Conservation (phyloP, 805 yeast genomes). For the Metschnikowia borealis region DNA sequence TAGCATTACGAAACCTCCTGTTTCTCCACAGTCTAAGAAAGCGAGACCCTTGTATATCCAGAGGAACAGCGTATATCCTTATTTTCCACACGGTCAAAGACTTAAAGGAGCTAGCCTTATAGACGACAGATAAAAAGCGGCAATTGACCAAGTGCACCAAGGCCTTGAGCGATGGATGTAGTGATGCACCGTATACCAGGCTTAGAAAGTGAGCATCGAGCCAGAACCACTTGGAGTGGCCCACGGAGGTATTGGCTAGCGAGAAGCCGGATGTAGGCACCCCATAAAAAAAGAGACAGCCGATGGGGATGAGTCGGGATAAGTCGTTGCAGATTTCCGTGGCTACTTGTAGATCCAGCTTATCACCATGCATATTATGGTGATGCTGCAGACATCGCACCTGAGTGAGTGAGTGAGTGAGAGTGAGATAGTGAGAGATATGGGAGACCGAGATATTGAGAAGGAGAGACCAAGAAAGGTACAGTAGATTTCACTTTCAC, state of each 20-base stretch:
- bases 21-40: constrained; percentile 28
- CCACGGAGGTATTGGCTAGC: constrained; percentile 30
- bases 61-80: constrained; percentile 48
- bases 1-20: constrained; percentile 23
- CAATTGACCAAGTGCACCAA: constrained; percentile 42
- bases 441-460: no score
- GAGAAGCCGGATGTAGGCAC: constrained; percentile 39
- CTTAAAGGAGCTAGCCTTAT: constrained; percentile 13
- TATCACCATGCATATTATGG: constrained; percentile 1
- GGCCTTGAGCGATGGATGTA: constrained; percentile 28
- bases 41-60: constrained; percentile 36
- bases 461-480: no score
- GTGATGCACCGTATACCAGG: constrained; percentile 5
- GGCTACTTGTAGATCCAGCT: constrained; percentile 5
- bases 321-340: constrained; percentile 38
- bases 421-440: no score
- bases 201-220: constrained; percentile 43
- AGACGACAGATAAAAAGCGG: constrained; percentile 45
- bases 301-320: constrained; percentile 41
- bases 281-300: constrained; percentile 42
- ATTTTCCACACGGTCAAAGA: constrained; percentile 22
- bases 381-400: neutral
- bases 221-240: constrained; percentile 48
- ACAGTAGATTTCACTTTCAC: no score
- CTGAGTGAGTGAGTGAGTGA: neutral